These are phyloP conservation scores for Chrysosporium keratinophilum DNA, from an alignment of 2,329 filamentous ascomycete genomes.

Conservation along the genomic window DNA sequence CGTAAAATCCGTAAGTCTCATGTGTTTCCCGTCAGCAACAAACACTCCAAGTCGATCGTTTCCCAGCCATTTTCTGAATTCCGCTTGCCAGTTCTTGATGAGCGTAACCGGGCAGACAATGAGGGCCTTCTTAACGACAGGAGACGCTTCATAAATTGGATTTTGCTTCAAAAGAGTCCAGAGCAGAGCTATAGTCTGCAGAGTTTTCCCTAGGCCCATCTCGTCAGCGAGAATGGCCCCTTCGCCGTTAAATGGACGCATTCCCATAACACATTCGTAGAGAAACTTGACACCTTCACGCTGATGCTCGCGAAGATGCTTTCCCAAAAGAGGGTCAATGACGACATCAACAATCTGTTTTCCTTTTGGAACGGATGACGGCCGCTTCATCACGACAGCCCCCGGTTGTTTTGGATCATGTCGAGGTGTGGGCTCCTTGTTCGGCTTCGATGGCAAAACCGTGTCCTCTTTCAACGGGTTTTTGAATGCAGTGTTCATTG, in stretches of 20 bases:
- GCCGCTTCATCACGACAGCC: conserved; percentile 58
- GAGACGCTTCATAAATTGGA: conserved; percentile 48
- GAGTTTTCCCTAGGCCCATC: conserved; percentile 64
- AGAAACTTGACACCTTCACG: conserved; percentile 59
- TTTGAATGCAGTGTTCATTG: conserved; percentile 47
- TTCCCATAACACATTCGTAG: conserved; percentile 67
- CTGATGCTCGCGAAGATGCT: conserved; percentile 57
- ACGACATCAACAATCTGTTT: conserved; percentile 63
- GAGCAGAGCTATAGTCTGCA: conserved; percentile 60
- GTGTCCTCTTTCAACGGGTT: conserved; percentile 49
- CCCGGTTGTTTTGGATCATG: conserved; percentile 52
- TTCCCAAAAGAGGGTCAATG: conserved; percentile 55
- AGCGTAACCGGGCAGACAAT: conserved; percentile 64
- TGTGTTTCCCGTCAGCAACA: conserved; percentile 51
- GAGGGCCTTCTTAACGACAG: conserved; percentile 59
- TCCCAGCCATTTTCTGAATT: conserved; percentile 64
- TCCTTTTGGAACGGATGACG: conserved; percentile 45
- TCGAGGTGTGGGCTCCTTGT: conserved; percentile 47
- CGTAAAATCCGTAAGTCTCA: conserved; percentile 57
- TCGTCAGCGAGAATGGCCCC: conserved; percentile 64
- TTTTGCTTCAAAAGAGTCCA: conserved; percentile 67
- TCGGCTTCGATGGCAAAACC: conserved; percentile 37
- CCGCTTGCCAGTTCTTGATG: conserved; percentile 62
- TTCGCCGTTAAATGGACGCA: conserved; percentile 54
- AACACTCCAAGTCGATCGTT: conserved; percentile 60